phyloP scores from a whole-genome alignment of 1,139 yeast species.

The Lodderomyces pseudojiufengensis region DNA sequence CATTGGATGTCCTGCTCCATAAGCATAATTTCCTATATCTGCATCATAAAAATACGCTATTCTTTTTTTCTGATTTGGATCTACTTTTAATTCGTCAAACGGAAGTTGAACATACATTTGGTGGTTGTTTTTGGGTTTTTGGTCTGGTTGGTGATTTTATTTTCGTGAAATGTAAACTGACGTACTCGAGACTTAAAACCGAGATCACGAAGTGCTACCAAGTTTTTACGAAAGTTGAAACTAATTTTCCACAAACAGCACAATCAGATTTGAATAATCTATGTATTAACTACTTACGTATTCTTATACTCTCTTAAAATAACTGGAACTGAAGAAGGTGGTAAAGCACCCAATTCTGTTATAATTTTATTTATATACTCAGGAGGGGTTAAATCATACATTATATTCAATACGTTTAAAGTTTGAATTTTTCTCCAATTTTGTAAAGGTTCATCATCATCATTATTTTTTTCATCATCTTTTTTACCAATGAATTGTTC shows the following conservation, averaged over 20 bases:
- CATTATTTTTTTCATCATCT: slow-evolving; percentile 8
- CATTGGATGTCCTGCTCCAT: slow-evolving; percentile 99
- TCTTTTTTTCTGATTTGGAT: slow-evolving; percentile 39
- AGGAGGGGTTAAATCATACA: slow-evolving; percentile 95
- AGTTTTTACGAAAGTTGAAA: no score
- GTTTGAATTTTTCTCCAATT: slow-evolving; percentile 64
- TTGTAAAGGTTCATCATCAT: slow-evolving; percentile 35
- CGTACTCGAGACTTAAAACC: no score
- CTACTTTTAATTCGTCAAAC: slow-evolving; percentile 44
- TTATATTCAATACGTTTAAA: slow-evolving; percentile 74
- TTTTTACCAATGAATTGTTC: slow-evolving; percentile 49
- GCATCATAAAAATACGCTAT: slow-evolving; percentile 53
- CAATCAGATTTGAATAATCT: no score
- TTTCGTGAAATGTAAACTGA: no score
- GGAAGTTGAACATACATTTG: slow-evolving; percentile 42
- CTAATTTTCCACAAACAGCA: no score
- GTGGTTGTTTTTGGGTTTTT: slow-evolving; percentile 12
- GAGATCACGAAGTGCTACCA: no score
- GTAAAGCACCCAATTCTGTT: slow-evolving; percentile 93
- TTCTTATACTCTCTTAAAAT: slow-evolving; percentile 87
- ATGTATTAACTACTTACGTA: slow-evolving; percentile 24
- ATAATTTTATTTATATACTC: slow-evolving; percentile 90
- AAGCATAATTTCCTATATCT: slow-evolving; percentile 95
- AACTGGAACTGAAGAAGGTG: slow-evolving; percentile 97
- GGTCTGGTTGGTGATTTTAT: no score